Evolutionary conservation across 306 rosid genomes (phyloP).

Genomic region (Casuarina cunninghamiana): DNA sequence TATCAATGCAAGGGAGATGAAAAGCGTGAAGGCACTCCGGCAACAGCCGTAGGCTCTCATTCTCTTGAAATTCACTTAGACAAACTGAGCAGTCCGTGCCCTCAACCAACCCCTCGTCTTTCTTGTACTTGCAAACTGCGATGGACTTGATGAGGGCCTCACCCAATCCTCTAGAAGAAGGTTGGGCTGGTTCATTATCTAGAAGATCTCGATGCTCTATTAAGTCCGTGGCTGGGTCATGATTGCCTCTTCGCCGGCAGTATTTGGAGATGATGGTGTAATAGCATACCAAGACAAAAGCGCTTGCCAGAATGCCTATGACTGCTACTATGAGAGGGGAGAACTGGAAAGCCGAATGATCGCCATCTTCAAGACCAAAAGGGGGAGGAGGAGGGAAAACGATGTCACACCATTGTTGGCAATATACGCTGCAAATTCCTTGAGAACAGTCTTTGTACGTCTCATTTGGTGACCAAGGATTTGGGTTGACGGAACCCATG

Average conservation of each 20-base stretch:
- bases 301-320: conserved; percentile 67
- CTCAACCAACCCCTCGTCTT: conserved; percentile 46
- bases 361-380: conserved; percentile 5
- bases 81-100: conserved; percentile 81
- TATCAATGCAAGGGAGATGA: conserved; percentile 78
- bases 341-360: conserved; percentile 34
- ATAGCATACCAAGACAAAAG: conserved; percentile 60
- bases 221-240: not conserved
- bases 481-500: conserved; percentile 48
- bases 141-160: conserved; percentile 60
- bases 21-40: conserved; percentile 82
- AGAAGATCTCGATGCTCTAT: conserved; percentile 8
- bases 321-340: conserved; percentile 76
- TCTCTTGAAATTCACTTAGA: conserved; percentile 67
- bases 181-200: conserved; percentile 26
- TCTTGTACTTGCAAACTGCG: conserved; percentile 53
- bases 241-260: conserved; percentile 36
- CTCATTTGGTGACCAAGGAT: conserved; percentile 48
- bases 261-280: conserved; percentile 62
- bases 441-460: conserved; percentile 57
- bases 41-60: conserved; percentile 60
- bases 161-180: conserved; percentile 50
- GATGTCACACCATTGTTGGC: conserved; percentile 81
- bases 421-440: conserved; percentile 70
- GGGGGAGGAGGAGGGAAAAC: conserved; percentile 77